A percentile compares a stretch with the other conserved stretches of the same genome.
phyloP scores from a whole-genome alignment of 2,329 filamentous ascomycete genomes.

The Onygenales sp. region DNA sequence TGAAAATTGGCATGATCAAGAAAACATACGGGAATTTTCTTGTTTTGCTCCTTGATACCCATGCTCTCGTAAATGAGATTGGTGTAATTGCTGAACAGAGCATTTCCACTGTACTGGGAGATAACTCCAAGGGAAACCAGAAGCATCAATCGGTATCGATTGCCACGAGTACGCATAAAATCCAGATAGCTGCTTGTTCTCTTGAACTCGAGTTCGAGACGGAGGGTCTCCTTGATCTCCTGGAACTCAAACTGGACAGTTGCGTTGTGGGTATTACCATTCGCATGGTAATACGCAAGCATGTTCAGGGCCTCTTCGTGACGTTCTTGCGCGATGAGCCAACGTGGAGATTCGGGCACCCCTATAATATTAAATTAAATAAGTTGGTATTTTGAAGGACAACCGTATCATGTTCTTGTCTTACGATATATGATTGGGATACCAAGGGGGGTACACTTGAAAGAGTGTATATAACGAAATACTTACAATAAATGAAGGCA shows the following conservation, averaged over 20 bases:
- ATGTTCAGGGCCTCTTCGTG: conserved; percentile 53
- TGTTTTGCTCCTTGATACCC: conserved; percentile 48
- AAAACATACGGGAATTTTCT: conserved; percentile 44
- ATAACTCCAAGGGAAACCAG: conserved; percentile 57
- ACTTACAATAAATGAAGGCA: conserved; percentile 40
- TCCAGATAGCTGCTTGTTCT: conserved; percentile 48
- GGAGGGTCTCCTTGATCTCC: conserved; percentile 57
- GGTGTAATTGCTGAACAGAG: conserved; percentile 58
- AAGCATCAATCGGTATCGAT: conserved; percentile 54
- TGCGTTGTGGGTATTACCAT: conserved; percentile 48
- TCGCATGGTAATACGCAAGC: conserved; percentile 55
- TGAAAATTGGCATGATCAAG: neutral
- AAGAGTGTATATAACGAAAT: conserved; percentile 8
- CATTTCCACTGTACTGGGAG: conserved; percentile 60
- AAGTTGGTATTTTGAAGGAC: neutral
- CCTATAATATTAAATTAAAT: conserved; percentile 5
- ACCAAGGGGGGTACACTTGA: too few species aligned
- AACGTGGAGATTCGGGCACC: conserved; percentile 61
- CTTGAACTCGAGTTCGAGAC: conserved; percentile 44
- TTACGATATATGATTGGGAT: too few species aligned
- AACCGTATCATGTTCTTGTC: too few species aligned
- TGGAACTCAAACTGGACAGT: conserved; percentile 57
- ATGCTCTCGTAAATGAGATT: conserved; percentile 53
- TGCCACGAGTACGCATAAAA: conserved; percentile 53
- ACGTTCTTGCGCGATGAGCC: conserved; percentile 54